phyloP scores from a whole-genome alignment of 768 basidiomycete species.

The Steccherinum ochraceum region DNA sequence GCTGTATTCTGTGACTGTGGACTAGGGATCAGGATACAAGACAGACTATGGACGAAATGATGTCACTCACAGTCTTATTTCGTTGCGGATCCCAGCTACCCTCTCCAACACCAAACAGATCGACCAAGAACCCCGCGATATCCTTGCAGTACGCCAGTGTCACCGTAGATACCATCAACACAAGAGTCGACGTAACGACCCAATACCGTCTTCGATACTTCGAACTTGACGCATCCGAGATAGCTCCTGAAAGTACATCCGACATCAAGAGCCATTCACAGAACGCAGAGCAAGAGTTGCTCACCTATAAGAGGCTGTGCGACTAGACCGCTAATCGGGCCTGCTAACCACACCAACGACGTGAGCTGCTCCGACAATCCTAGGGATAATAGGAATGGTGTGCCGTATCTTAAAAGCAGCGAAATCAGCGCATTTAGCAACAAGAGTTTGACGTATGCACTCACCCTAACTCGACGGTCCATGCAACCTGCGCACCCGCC shows the following conservation, averaged over 20 bases:
- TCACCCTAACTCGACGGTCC: conserved; percentile 93
- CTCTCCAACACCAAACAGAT: conserved; percentile 64
- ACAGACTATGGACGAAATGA: not conserved
- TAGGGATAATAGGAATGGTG: conserved; percentile 80
- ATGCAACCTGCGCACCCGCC: conserved; percentile 91
- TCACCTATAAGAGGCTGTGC: conserved; percentile 97
- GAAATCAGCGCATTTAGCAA: conserved; percentile 1
- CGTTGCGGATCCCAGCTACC: conserved; percentile 87
- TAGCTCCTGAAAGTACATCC: conserved; percentile 53
- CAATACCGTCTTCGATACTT: conserved; percentile 89
- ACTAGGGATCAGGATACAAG: not conserved
- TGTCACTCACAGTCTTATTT: conserved; percentile 44
- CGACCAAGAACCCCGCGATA: conserved; percentile 68
- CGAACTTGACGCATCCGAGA: conserved; percentile 91
- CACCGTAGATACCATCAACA: conserved; percentile 73
- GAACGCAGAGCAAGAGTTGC: conserved; percentile 7
- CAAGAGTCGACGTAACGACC: conserved; percentile 82
- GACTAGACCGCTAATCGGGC: conserved; percentile 90
- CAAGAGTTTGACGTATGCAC: conserved; percentile 19
- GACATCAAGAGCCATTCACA: not conserved
- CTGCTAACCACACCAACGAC: conserved; percentile 91
- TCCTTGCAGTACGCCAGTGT: conserved; percentile 78
- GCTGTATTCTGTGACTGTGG: conserved; percentile 59
- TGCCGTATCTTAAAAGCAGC: conserved; percentile 72
- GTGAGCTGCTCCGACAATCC: conserved; percentile 87